Percentiles rank a stretch among this genome's conserved stretches.
Evolutionary conservation across 345 rosid species (phyloP).

Genomic region (Camelina neglecta): DNA sequence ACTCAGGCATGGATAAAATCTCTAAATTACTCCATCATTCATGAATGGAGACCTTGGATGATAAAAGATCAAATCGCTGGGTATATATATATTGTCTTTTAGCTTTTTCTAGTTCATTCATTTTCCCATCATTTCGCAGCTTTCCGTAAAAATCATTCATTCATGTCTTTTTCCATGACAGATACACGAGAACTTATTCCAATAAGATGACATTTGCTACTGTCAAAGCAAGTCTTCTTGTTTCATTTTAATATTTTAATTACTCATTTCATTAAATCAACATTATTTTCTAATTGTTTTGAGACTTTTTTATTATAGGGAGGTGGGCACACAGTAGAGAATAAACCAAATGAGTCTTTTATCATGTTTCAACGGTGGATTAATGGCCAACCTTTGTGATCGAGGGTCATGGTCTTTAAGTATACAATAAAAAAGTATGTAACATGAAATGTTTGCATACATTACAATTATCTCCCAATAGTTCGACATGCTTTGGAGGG

Average conservation of each 20-base stretch:
- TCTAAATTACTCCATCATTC: constrained; percentile 51
- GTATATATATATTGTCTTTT: neutral
- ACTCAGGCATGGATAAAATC: constrained; percentile 63
- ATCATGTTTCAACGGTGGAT: constrained; percentile 39
- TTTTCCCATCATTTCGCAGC: neutral
- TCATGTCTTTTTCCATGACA: neutral
- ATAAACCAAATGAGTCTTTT: constrained; percentile 20
- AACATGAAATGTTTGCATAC: no score
- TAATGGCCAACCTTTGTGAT: constrained; percentile 24
- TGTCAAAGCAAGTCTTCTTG: constrained; percentile 49
- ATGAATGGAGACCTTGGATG: constrained; percentile 63
- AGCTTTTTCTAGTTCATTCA: neutral
- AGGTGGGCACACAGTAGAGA: constrained; percentile 34
- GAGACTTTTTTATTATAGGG: constrained; percentile 5
- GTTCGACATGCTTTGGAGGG: no score
- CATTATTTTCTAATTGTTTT: neutral
- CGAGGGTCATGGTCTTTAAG: neutral
- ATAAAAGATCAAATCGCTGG: constrained; percentile 53
- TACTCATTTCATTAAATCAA: neutral
- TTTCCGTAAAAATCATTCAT: neutral
- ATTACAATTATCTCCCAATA: no score
- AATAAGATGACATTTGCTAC: constrained; percentile 55
- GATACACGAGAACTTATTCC: constrained; percentile 55
- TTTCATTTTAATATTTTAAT: neutral
- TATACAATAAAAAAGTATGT: no score